Evolutionary conservation across 1,284 basidiomycete species (phyloP), one percentile per base, ranked within the genome.

Genomic region (Papiliotrema nemorosa): DNA sequence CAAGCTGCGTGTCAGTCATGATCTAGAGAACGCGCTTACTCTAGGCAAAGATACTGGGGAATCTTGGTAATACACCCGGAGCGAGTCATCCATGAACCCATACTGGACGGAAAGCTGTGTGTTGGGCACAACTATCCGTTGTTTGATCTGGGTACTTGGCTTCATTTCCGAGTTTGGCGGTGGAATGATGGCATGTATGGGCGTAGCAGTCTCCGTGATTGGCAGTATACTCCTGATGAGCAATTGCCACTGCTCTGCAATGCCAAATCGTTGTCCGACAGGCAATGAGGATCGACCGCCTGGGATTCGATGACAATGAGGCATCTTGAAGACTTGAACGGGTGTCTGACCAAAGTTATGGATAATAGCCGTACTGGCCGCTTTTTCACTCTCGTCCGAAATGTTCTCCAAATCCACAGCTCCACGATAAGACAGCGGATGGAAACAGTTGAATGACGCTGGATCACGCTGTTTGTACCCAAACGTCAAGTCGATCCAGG

Each of bases 291-390:
- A 78, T 13, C 82, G 72, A 0, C 88, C 88, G 51, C 86, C 81
- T 67, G 85, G 79, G 58, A 84, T 81, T 16, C 90, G 81, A 37
- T 79, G 74, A 0, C 90, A 90, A 77, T 97, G 93, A 3, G 89
- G 82, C 1, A 77, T 67, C n/a, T 77, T 79, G 74, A 97, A 97
- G n/a, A 97, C 80, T 67, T 90, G 90, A 24, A 84, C 79, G 2
- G 90, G 90, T 0, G 91, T 93, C 74, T 93, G 90, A 16, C 90
- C 90, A 64, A 93, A 88, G 59, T 94, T 96, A 73, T 97, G 92
- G 41, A 97, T 96, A 58, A 93, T 94, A 3, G 91, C 90, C 7
- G 93, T 88, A 2, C 89, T 90, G 0, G 92, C 91, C 62, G 92
- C 89, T 35, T 88, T 82, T 74, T 97, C 90, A 21, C 88, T 77